Conservation (phyloP, 768 basidiomycete genomes). For the Calocybe indica region DNA sequence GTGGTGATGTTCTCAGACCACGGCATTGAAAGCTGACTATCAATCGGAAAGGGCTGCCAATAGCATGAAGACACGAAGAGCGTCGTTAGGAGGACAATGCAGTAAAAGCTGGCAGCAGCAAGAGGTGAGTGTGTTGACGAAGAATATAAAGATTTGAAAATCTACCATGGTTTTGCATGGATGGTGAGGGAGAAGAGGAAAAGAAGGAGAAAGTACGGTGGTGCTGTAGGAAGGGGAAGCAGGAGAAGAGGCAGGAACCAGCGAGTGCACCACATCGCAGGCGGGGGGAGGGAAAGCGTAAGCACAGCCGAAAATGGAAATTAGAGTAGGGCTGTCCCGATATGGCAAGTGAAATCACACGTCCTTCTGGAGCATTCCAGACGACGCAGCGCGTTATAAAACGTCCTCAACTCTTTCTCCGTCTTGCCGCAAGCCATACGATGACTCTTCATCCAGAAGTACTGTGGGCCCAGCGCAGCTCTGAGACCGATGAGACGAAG, state of each 20-base stretch:
- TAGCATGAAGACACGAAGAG: conserved; percentile 85
- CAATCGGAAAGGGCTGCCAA: conserved; percentile 76
- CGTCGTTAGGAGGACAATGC: conserved; percentile 76
- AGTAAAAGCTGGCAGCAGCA: conserved; percentile 61
- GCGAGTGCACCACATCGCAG: conserved; percentile 64
- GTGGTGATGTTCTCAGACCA: conserved; percentile 72
- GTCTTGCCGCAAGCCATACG: conserved; percentile 9
- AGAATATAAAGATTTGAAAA: conserved; percentile 4
- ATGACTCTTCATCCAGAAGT: conserved; percentile 77
- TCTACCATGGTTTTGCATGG: conserved; percentile 82
- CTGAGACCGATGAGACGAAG: conserved; percentile 55
- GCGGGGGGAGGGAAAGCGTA: background rate
- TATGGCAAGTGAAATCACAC: conserved; percentile 8
- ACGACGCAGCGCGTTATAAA: conserved; percentile 8
- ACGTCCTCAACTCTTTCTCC: conserved; percentile 12
- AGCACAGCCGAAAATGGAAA: background rate
- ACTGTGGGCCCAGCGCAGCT: conserved; percentile 93
- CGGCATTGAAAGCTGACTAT: conserved; percentile 54
- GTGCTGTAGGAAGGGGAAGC: conserved; percentile 72
- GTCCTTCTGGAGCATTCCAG: conserved; percentile 42
- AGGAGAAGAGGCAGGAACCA: conserved; percentile 80
- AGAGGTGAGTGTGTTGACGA: conserved; percentile 4
- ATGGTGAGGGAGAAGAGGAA: conserved; percentile 74
- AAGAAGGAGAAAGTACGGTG: conserved; percentile 72
- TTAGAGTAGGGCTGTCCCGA: background rate